Conservation (phyloP, 768 basidiomycete genomes). For the Dacryopinax primogenitus region DNA sequence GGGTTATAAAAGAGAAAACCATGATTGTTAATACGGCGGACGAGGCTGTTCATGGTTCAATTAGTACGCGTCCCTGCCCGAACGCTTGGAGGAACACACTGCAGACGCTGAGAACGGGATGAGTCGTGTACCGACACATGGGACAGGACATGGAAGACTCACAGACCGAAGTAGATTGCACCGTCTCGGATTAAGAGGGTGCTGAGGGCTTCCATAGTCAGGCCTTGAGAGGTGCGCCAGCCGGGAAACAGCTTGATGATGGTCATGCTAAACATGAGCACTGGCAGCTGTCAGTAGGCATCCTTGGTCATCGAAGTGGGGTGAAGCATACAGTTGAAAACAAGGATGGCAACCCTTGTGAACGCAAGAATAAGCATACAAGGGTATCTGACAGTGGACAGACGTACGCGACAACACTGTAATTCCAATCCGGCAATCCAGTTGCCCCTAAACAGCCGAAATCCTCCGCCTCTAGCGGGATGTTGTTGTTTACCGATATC, state of each 20-base stretch:
- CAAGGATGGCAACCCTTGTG: not conserved
- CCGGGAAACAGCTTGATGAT: not conserved
- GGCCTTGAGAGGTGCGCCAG: not conserved
- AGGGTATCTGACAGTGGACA: not conserved
- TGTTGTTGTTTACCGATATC: not conserved
- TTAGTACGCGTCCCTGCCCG: too few species aligned
- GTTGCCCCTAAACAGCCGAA: not conserved
- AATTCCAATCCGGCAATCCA: constrained; percentile 1
- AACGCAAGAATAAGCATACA: not conserved
- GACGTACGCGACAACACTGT: constrained; percentile 6
- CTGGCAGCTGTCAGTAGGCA: not conserved
- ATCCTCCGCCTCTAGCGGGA: not conserved
- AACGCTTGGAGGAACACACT: not conserved
- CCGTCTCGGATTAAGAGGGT: not conserved
- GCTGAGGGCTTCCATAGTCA: not conserved
- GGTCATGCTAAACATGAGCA: constrained; percentile 4
- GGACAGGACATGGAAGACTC: not conserved
- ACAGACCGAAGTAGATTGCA: not conserved
- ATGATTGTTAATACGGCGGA: not conserved
- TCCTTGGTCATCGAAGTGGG: not conserved
- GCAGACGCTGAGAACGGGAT: not conserved
- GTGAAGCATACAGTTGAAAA: not conserved
- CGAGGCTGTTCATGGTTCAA: not conserved
- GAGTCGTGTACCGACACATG: not conserved
- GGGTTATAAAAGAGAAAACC: not conserved